Percentiles rank a stretch among this genome's conserved stretches.
Conservation (phyloP, 352 stramenopile species). For the Hyaloperonospora arabidopsidis region DNA sequence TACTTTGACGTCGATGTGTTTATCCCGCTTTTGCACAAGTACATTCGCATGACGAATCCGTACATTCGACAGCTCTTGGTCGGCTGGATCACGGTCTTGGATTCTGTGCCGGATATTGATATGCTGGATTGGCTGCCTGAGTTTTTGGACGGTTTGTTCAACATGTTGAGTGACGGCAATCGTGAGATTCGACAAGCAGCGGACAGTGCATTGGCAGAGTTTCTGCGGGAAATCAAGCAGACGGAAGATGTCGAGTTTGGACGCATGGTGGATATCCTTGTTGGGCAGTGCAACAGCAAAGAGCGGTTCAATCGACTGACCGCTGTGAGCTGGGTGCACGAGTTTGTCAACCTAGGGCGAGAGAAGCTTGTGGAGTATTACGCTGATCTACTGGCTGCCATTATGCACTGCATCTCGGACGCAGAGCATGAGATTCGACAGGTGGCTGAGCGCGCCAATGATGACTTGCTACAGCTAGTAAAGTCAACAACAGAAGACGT, state of each 20-base stretch:
- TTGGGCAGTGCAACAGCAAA: constrained; percentile 95
- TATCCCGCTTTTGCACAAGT: constrained; percentile 98
- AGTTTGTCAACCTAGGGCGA: constrained; percentile 94
- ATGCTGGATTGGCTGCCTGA: constrained; percentile 98
- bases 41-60: constrained; percentile 97
- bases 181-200: constrained; percentile 95
- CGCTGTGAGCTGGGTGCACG: constrained; percentile 96
- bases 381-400: constrained; percentile 91
- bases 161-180: constrained; percentile 99
- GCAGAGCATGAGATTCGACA: constrained; percentile 93
- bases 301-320: constrained; percentile 96
- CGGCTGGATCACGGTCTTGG: constrained; percentile 97
- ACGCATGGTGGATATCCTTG: constrained; percentile 96
- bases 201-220: constrained; percentile 90
- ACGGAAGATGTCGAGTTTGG: constrained; percentile 96
- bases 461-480: constrained; percentile 93
- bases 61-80: constrained; percentile 98
- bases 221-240: constrained; percentile 94
- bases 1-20: constrained; percentile 99
- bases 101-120: constrained; percentile 98
- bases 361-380: constrained; percentile 95
- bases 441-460: constrained; percentile 94
- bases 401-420: constrained; percentile 98
- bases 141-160: constrained; percentile 98
- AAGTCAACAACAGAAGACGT: constrained; percentile 86